A percentile compares a stretch with the other conserved stretches of the same genome.
phyloP scores from a whole-genome alignment of 75 land plant species.

The Pinus tabuliformis region DNA sequence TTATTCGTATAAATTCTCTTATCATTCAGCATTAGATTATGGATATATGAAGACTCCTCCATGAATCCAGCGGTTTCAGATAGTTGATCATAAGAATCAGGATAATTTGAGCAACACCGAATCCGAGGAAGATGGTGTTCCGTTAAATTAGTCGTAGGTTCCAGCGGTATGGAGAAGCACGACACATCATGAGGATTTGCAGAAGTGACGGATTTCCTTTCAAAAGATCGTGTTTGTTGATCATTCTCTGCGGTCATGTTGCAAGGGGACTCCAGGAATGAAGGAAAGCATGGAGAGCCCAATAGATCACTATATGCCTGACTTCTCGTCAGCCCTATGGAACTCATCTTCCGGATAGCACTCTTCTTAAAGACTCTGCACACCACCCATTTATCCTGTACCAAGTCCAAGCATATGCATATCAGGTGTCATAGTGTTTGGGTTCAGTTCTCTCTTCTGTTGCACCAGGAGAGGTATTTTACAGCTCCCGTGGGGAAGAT shows the following conservation, averaged over 20 bases:
- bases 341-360: not conserved
- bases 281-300: not conserved
- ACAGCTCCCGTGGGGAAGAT: too few relatives aligned
- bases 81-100: not conserved
- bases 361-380: slow-evolving; percentile 53
- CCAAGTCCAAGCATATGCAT: too few relatives aligned
- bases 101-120: not conserved
- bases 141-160: not conserved
- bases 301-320: not conserved
- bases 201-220: not conserved
- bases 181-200: not conserved
- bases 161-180: slow-evolving; percentile 2
- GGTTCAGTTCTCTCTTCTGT: too few relatives aligned
- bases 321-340: not conserved
- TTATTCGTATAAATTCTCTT: not conserved
- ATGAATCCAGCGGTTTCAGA: not conserved
- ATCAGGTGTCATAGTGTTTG: too few relatives aligned
- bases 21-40: not conserved
- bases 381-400: slow-evolving; percentile 63
- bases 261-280: not conserved
- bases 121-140: not conserved
- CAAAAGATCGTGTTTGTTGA: not conserved
- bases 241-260: not conserved
- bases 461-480: too few relatives aligned
- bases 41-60: not conserved